Conservation (phyloP, 495 filamentous ascomycete genomes). For the Viridothelium virens region DNA sequence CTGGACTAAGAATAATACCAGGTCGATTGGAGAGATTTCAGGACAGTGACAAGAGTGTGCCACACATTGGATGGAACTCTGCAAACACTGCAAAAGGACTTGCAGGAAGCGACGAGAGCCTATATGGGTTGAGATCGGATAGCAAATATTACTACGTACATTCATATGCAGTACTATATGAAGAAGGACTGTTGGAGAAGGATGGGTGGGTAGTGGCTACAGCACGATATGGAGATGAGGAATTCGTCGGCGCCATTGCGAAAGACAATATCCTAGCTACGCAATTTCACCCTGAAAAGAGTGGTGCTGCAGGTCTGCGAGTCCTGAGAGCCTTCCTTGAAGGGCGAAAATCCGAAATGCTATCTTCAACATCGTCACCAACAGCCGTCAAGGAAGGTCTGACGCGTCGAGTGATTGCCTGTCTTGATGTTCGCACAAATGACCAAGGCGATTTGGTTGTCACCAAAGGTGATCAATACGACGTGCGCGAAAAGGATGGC, state of each 20-base stretch:
- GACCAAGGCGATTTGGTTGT: conserved; percentile 93
- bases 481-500: conserved; percentile 84
- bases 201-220: conserved; percentile 85
- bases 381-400: conserved; percentile 50
- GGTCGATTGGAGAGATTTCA: conserved; percentile 67
- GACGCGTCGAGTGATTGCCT: conserved; percentile 86
- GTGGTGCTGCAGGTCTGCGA: conserved; percentile 75
- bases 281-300: conserved; percentile 98
- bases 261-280: conserved; percentile 80
- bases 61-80: conserved; percentile 97
- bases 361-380: conserved; percentile 29
- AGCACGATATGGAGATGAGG: conserved; percentile 77
- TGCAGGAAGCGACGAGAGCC: conserved; percentile 40
- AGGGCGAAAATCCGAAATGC: conserved; percentile 46
- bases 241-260: conserved; percentile 84
- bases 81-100: conserved; percentile 51
- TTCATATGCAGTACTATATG: conserved; percentile 78
- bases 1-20: conserved; percentile 68
- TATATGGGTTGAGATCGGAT: conserved; percentile 67
- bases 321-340: conserved; percentile 79
- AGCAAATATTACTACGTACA: conserved; percentile 99
- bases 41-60: conserved; percentile 72
- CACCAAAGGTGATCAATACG: conserved; percentile 97
- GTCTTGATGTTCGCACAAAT: conserved; percentile 93
- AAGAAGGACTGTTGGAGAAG: conserved; percentile 58